Conservation (phyloP, 169 alveolate genomes). For the Plasmodium billcollinsi region DNA sequence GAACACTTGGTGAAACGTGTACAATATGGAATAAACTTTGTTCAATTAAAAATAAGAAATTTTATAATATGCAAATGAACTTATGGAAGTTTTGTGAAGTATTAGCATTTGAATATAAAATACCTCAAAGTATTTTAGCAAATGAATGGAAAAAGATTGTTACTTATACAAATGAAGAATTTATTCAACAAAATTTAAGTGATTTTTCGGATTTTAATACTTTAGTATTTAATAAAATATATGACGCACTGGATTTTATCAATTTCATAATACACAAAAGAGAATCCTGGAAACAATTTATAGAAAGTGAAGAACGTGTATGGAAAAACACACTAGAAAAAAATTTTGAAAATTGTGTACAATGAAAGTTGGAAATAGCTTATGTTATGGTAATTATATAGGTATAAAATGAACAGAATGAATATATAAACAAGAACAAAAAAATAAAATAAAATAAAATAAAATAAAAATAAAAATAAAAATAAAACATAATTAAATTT, state of each 20-base stretch:
- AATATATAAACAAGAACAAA: too few relatives aligned
- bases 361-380: too few relatives aligned
- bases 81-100: slow-evolving; percentile 42
- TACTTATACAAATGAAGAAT: slow-evolving; percentile 19
- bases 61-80: slow-evolving; percentile 5
- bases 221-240: slow-evolving; percentile 1
- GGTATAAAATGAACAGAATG: too few relatives aligned
- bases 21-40: slow-evolving; percentile 17
- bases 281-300: slow-evolving; percentile 15
- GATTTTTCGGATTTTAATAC: slow-evolving; percentile 24
- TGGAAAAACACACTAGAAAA: slow-evolving; percentile 21
- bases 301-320: not conserved
- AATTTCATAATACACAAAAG: slow-evolving; percentile 16
- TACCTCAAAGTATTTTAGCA: slow-evolving; percentile 18
- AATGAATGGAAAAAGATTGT: slow-evolving; percentile 30
- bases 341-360: not conserved
- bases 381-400: too few relatives aligned
- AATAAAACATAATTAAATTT: too few relatives aligned
- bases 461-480: too few relatives aligned
- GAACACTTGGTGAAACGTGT: not conserved
- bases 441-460: too few relatives aligned
- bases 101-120: slow-evolving; percentile 31
- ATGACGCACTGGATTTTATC: slow-evolving; percentile 12
- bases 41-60: slow-evolving; percentile 24
- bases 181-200: slow-evolving; percentile 9